Evolutionary conservation across 257 asterid species (phyloP).

Genomic region (Penstemon eatonii): DNA sequence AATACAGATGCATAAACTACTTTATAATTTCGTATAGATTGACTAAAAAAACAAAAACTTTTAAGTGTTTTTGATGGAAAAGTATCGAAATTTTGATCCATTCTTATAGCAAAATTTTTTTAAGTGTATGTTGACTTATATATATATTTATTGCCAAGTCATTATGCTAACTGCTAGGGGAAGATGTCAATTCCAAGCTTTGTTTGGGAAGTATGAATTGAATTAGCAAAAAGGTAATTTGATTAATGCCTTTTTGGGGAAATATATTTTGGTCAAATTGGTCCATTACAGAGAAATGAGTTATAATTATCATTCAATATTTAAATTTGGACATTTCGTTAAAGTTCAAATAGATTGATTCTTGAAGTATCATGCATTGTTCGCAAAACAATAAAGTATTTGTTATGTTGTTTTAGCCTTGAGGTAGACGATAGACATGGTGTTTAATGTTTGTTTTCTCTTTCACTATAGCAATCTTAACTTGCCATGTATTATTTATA

Average conservation of each 20-base stretch:
- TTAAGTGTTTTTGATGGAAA: too few species aligned
- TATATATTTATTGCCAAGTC: not conserved
- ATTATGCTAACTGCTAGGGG: conserved; percentile 4
- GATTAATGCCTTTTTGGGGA: not conserved
- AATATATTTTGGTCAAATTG: not conserved
- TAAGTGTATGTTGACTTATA: not conserved
- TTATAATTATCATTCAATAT: not conserved
- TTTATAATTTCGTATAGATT: too few species aligned
- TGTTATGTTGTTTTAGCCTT: too few species aligned
- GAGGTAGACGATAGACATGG: not conserved
- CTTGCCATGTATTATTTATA: not conserved
- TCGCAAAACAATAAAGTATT: too few species aligned
- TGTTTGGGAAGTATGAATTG: not conserved
- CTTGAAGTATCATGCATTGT: too few species aligned
- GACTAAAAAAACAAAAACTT: too few species aligned
- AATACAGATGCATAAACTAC: too few species aligned
- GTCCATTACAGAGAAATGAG: not conserved
- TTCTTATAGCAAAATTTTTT: too few species aligned
- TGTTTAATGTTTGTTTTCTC: not conserved
- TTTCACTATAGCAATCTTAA: not conserved
- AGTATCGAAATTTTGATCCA: too few species aligned
- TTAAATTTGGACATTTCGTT: not conserved
- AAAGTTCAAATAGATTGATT: not conserved
- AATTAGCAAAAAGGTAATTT: not conserved
- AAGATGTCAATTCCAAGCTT: not conserved